These are phyloP conservation scores for Verbascum thapsus DNA, from an alignment of 257 asterid genomes.

Conservation along the genomic window DNA sequence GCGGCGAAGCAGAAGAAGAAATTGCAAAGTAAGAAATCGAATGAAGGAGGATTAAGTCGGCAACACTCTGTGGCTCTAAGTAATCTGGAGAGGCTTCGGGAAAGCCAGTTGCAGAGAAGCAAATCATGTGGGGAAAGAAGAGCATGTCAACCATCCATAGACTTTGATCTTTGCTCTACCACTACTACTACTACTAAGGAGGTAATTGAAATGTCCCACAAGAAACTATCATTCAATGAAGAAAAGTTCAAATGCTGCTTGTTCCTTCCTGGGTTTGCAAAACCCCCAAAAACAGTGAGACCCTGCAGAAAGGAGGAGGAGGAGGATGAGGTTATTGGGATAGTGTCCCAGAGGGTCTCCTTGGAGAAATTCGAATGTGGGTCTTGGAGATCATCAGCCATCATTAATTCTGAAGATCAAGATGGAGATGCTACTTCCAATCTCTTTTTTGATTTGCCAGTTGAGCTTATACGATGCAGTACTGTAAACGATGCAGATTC, in stretches of 20 bases:
- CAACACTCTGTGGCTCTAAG: conserved; percentile 74
- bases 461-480: conserved; percentile 65
- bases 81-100: conserved; percentile 66
- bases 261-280: conserved; percentile 72
- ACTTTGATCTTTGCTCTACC: conserved; percentile 50
- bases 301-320: conserved; percentile 41
- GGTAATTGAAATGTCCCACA: neutral
- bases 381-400: conserved; percentile 70
- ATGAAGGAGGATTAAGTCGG: conserved; percentile 27
- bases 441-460: conserved; percentile 78
- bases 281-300: conserved; percentile 42
- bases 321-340: conserved; percentile 18
- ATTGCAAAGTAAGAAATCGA: neutral
- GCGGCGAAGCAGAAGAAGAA: conserved; percentile 49
- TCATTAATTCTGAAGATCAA: conserved; percentile 40
- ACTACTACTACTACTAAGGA: neutral
- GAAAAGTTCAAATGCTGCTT: conserved; percentile 74
- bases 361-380: conserved; percentile 87
- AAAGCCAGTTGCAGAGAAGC: conserved; percentile 58
- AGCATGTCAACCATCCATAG: conserved; percentile 52
- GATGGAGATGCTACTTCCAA: conserved; percentile 40
- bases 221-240: conserved; percentile 24
- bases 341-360: conserved; percentile 62
- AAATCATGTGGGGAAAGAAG: conserved; percentile 82
- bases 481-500: conserved; percentile 51